A percentile compares a stretch with the other conserved stretches of the same genome.
Conservation (phyloP, 2,329 filamentous ascomycete species). For the Bipolaris gigantea region DNA sequence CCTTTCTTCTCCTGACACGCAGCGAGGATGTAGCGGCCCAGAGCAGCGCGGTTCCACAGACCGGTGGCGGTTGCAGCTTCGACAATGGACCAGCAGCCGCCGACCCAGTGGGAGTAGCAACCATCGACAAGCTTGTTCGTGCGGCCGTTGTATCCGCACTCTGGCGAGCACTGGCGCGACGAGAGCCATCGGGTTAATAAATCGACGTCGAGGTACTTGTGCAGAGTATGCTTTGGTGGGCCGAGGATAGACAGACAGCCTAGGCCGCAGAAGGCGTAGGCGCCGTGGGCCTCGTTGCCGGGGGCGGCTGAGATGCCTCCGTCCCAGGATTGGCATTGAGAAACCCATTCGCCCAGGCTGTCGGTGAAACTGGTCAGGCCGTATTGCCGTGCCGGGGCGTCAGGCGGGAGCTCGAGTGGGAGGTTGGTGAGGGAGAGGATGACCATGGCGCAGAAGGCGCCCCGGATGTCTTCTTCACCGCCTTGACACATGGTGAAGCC, state of each 20-base stretch:
- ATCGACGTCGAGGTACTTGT: slow-evolving; percentile 75
- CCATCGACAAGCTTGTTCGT: slow-evolving; percentile 98
- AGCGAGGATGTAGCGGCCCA: slow-evolving; percentile 85
- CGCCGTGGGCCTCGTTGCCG: slow-evolving; percentile 89
- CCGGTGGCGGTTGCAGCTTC: slow-evolving; percentile 66
- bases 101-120: slow-evolving; percentile 98
- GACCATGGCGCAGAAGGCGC: slow-evolving; percentile 88
- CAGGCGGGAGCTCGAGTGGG: slow-evolving; percentile 74
- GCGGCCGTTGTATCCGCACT: slow-evolving; percentile 89
- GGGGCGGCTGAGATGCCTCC: slow-evolving; percentile 88
- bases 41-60: slow-evolving; percentile 78
- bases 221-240: slow-evolving; percentile 72
- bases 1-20: slow-evolving; percentile 82
- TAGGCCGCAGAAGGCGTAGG: slow-evolving; percentile 92
- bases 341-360: slow-evolving; percentile 77
- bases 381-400: slow-evolving; percentile 67
- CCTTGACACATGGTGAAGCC: slow-evolving; percentile 86
- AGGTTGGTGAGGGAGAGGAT: slow-evolving; percentile 81
- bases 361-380: slow-evolving; percentile 70
- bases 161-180: slow-evolving; percentile 83
- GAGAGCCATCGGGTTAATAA: slow-evolving; percentile 85
- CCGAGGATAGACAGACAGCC: slow-evolving; percentile 86
- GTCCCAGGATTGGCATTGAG: slow-evolving; percentile 90
- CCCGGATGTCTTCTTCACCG: slow-evolving; percentile 91
- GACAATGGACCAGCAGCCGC: slow-evolving; percentile 88